Evolutionary conservation across 768 basidiomycete species (phyloP), one percentile per base, ranked within the genome.

Genomic region (Phylloporus arenicola): DNA sequence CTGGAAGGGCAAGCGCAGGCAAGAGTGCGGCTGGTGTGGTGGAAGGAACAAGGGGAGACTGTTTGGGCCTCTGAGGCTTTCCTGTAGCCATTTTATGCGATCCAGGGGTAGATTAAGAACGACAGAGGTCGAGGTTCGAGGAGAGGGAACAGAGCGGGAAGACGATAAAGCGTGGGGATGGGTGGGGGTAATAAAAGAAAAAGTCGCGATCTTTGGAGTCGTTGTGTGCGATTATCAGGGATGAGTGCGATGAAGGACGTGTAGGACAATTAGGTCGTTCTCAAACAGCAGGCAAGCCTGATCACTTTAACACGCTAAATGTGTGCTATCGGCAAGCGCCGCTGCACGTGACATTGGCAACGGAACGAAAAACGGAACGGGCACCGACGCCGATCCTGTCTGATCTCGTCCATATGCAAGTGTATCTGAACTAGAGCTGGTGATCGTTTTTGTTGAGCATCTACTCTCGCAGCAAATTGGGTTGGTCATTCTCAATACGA

Each of bases 281-380:
- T 29, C 51, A 52, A 53, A 48, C 53, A 52, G 54, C 43, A 16
- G 57, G 47, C 46, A 54, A 56, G 38, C 53, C 46, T 61, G 63
- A 64, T 65, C 64, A 63, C 63, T 65, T 64, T 65, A 63, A 65
- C 64, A 57, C 50, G 58, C 57, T 56, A 63, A 60, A 61, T 60
- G 50, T 43, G 58, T 51, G 5, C 43, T 52, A 56, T 65, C 63
- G 63, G 63, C 63, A 65, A 65, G 63, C 58, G 48, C 63, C 63
- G 64, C 30, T 5, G 48, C 64, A 65, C 63, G 64, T 65, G 63
- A 66, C 52, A 46, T 25, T 46, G 45, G 20, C 48, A 45, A 50
- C 62, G 62, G 60, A 64, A 56, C 45, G 52, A 49, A 13, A 19
- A 38, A 19, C 53, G 51, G 55, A 58, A 51, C 52, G 47, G 47